Evolutionary conservation across 768 basidiomycete species (phyloP).

Genomic region (Candolleomyces eurysporus): DNA sequence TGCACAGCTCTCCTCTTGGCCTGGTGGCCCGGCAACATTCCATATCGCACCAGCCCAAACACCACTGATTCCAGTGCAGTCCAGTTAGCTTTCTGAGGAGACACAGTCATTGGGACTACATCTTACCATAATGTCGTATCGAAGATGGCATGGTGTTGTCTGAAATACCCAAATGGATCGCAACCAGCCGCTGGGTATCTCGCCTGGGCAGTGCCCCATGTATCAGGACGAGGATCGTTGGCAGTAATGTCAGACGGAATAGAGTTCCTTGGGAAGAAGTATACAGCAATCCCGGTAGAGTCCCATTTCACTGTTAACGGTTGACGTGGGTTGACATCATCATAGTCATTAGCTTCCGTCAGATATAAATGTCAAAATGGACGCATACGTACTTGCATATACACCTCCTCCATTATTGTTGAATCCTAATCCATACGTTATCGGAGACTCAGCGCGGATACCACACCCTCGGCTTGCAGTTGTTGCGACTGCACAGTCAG

Average conservation of each 20-base stretch:
- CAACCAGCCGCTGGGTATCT: slow-evolving; percentile 76
- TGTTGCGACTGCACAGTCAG: slow-evolving; percentile 68
- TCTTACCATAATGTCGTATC: slow-evolving; percentile 79
- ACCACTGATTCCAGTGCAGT: slow-evolving; percentile 45
- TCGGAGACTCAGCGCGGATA: slow-evolving; percentile 53
- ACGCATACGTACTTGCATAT: slow-evolving; percentile 73
- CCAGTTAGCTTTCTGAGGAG: slow-evolving; percentile 17
- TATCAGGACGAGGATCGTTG: slow-evolving; percentile 69
- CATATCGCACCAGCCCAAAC: slow-evolving; percentile 90
- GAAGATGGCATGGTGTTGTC: slow-evolving; percentile 73
- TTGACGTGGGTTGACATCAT: neutral
- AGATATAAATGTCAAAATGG: slow-evolving; percentile 9
- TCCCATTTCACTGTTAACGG: slow-evolving; percentile 67
- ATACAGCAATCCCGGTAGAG: slow-evolving; percentile 69
- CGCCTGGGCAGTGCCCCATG: slow-evolving; percentile 78
- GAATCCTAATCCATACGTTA: slow-evolving; percentile 83
- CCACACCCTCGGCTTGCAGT: slow-evolving; percentile 84
- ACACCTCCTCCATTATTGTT: slow-evolving; percentile 85
- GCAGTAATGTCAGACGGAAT: slow-evolving; percentile 76
- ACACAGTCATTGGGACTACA: no score
- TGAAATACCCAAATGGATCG: slow-evolving; percentile 77
- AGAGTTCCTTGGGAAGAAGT: slow-evolving; percentile 73
- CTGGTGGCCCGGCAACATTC: slow-evolving; percentile 68
- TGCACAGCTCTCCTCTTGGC: slow-evolving; percentile 86
- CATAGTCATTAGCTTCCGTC: neutral